These are phyloP conservation scores for Rutstroemia sp. DNA, from an alignment of 2,329 filamentous ascomycete species.

Conservation along the genomic window DNA sequence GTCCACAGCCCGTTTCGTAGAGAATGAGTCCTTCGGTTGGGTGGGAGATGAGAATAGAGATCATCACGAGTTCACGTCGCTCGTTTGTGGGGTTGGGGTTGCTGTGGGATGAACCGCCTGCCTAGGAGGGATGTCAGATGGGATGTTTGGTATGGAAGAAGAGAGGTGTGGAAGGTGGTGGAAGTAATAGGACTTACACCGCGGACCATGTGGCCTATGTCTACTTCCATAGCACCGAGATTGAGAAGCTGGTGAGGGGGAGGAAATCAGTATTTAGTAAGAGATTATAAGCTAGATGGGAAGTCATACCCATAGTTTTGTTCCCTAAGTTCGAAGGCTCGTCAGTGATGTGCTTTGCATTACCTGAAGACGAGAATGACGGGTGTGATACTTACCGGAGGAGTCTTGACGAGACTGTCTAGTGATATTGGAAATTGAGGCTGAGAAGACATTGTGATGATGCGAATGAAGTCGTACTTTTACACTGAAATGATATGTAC, in stretches of 20 bases:
- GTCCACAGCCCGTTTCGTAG: constrained; percentile 11
- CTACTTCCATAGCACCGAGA: neutral
- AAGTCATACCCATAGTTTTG: neutral
- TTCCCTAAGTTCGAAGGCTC: neutral
- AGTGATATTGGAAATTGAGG: neutral
- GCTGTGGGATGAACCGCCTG: neutral
- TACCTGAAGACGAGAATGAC: neutral
- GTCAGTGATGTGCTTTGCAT: neutral
- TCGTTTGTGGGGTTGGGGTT: neutral
- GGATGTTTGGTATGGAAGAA: neutral
- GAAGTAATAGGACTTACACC: neutral
- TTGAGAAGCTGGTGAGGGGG: neutral
- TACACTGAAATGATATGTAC: too few species aligned
- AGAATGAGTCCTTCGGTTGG: constrained; percentile 12
- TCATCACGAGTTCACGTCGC: neutral
- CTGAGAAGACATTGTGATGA: too few species aligned
- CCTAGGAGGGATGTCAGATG: neutral
- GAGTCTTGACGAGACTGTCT: neutral
- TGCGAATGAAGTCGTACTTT: too few species aligned
- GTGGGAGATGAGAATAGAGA: constrained; percentile 7
- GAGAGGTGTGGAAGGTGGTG: neutral
- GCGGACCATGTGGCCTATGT: neutral
- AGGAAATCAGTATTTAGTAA: neutral
- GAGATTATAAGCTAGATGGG: neutral
- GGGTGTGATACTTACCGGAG: neutral